Evolutionary conservation across 495 filamentous ascomycete genomes (phyloP), one percentile per base, ranked within the genome.

Genomic region (Hypomontagnella submonticulosa): DNA sequence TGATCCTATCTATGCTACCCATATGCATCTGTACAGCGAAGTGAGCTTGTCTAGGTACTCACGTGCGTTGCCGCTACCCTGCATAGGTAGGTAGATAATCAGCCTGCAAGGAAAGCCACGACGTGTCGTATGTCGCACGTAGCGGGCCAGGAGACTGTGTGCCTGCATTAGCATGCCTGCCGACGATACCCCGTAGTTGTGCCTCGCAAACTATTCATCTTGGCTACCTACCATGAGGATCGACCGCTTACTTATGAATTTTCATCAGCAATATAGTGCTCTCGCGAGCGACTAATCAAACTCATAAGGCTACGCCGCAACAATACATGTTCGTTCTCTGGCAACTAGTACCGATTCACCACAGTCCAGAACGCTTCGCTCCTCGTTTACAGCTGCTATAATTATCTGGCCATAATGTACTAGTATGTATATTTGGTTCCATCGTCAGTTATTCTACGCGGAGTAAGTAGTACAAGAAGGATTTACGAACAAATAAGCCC

Each of bases 1-100:
- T 57, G 49, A 61, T 67, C 57, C 61, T 16, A 38, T 47, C 54
- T 41, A 60, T 66, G 23, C 54, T 65, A 66, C 63, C 57, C 44
- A 61, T 38, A 44, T 56, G 46, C 51, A 15, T 67, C 44, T 40
- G 34, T 37, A 60, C 49, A 48, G 55, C 16, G 11, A 49, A 38
- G 44, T 51, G 34, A 42, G 50, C 58, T 61, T 67, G 50, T 51
- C n/a, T n/a, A n/a, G n/a, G 57, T 40, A 49, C 61, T 67, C 63
- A 67, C 57, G 57, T 67, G 63, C 50, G 48, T 50, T 44, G 54
- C 65, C 65, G 58, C 51, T 40, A 30, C n/a, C 38, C 33, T 46
- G 63, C 63, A 66, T 67, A 54, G 13, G 15, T 30, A 42, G 12
- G 1, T 37, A 15, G 12, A 19, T 48, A 38, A 11, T 38, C 57